Conservation (phyloP, 2,329 filamentous ascomycete genomes). For the Bipolaris bicolor region DNA sequence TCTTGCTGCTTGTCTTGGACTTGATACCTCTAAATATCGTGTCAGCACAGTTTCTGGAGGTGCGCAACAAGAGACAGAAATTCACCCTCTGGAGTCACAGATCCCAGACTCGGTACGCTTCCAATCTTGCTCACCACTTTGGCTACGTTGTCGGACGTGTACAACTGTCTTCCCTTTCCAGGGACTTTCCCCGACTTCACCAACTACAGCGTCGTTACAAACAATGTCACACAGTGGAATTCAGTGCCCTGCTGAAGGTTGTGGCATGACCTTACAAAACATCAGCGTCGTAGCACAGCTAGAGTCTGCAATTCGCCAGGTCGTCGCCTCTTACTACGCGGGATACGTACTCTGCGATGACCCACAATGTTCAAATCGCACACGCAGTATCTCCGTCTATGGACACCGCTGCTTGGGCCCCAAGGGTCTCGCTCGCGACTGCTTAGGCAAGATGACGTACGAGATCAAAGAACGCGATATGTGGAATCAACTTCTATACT, state of each 20-base stretch:
- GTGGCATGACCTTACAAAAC: conserved; percentile 68
- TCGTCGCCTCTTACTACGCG: conserved; percentile 87
- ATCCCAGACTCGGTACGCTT: conserved; percentile 92
- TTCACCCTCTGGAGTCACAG: conserved; percentile 91
- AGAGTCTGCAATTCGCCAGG: conserved; percentile 78
- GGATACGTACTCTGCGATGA: conserved; percentile 93
- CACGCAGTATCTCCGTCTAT: conserved; percentile 91
- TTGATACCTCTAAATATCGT: conserved; percentile 87
- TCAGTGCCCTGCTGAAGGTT: conserved; percentile 68
- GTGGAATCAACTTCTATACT: conserved; percentile 94
- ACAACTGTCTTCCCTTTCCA: conserved; percentile 75
- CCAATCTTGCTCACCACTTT: conserved; percentile 76
- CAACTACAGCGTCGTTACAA: conserved; percentile 23
- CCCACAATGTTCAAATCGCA: conserved; percentile 81
- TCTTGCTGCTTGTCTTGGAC: conserved; percentile 89
- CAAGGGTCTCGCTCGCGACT: conserved; percentile 81
- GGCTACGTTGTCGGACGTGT: conserved; percentile 82
- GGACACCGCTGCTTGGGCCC: conserved; percentile 88
- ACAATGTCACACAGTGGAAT: conserved; percentile 74
- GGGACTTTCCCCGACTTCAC: conserved; percentile 62
- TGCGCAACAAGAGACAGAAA: conserved; percentile 52
- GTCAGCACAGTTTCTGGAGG: conserved; percentile 66
- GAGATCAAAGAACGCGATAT: conserved; percentile 87
- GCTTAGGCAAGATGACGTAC: conserved; percentile 84
- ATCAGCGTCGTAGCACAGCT: conserved; percentile 84